These are phyloP conservation scores for Austropuccinia psidii DNA, from an alignment of 1,284 basidiomycete species.

Conservation along the genomic window DNA sequence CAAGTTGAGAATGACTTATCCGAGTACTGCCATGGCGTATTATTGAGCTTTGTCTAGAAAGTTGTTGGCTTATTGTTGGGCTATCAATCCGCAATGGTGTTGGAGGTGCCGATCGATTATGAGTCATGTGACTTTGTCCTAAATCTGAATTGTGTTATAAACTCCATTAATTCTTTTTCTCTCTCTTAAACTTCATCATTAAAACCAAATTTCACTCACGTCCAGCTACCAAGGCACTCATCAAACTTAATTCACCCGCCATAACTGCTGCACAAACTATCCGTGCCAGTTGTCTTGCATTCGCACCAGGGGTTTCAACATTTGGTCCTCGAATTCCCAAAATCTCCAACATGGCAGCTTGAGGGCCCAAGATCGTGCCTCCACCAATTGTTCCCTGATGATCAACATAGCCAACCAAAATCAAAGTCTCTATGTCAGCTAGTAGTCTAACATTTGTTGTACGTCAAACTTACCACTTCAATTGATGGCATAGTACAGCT, in stretches of 20 bases:
- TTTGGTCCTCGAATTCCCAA: constrained; percentile 82
- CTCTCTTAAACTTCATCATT: no score
- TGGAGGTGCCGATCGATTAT: constrained; percentile 26
- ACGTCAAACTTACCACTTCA: constrained; percentile 59
- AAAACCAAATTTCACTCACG: constrained; percentile 47
- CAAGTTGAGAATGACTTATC: no score
- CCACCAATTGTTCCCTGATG: constrained; percentile 49
- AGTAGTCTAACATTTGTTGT: no score
- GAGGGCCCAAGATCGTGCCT: constrained; percentile 65
- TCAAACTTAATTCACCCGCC: constrained; percentile 83
- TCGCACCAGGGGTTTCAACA: constrained; percentile 69
- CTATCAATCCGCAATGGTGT: no score
- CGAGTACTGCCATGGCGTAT: no score
- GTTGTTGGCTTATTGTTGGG: no score
- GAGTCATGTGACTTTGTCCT: constrained; percentile 36
- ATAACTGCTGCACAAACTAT: constrained; percentile 83
- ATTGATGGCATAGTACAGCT: constrained; percentile 91
- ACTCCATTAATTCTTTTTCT: no score
- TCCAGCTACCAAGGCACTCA: constrained; percentile 82
- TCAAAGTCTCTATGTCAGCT: no score
- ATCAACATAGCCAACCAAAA: constrained; percentile 8
- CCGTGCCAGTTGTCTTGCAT: constrained; percentile 76
- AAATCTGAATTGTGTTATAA: no score
- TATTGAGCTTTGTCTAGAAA: no score
- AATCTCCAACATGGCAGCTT: constrained; percentile 82